Conservation (phyloP, 2,329 filamentous ascomycete species). For the Phyllosticta capitalensis region DNA sequence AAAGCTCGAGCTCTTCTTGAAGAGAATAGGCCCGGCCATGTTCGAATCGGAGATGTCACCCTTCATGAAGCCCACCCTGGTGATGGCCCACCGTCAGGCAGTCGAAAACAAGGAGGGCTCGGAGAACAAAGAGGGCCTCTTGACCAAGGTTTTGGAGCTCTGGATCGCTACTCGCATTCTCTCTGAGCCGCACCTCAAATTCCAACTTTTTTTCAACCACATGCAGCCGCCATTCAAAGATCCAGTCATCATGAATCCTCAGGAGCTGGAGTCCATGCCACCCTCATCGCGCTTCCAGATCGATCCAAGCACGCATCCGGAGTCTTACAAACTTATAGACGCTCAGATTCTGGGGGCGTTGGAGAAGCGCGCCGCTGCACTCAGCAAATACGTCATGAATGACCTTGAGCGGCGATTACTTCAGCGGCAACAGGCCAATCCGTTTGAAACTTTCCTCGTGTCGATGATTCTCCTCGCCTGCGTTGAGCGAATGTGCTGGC, state of each 20-base stretch:
- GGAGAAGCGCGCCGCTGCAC: constrained; percentile 44
- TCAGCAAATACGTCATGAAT: constrained; percentile 48
- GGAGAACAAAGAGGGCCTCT: constrained; percentile 30
- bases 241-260: constrained; percentile 19
- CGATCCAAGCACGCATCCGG: constrained; percentile 22
- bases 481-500: constrained; percentile 50
- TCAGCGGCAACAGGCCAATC: constrained; percentile 46
- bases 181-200: constrained; percentile 38
- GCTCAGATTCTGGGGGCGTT: constrained; percentile 46
- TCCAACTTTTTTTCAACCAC: constrained; percentile 41
- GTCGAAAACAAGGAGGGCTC: constrained; percentile 19
- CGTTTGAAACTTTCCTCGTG: constrained; percentile 51
- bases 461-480: constrained; percentile 50
- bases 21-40: constrained; percentile 37
- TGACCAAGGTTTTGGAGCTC: constrained; percentile 44
- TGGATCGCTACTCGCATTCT: constrained; percentile 49
- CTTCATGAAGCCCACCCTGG: constrained; percentile 43
- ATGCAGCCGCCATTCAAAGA: constrained; percentile 24
- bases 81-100: constrained; percentile 23
- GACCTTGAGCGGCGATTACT: constrained; percentile 51
- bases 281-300: constrained; percentile 5
- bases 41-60: constrained; percentile 40
- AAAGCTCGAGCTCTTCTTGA: constrained; percentile 46
- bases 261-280: constrained; percentile 3
- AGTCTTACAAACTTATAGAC: constrained; percentile 42